A percentile compares a stretch with the other conserved stretches of the same genome.
Evolutionary conservation across 2,329 filamentous ascomycete genomes (phyloP).

Genomic region (Fusarium illudens): DNA sequence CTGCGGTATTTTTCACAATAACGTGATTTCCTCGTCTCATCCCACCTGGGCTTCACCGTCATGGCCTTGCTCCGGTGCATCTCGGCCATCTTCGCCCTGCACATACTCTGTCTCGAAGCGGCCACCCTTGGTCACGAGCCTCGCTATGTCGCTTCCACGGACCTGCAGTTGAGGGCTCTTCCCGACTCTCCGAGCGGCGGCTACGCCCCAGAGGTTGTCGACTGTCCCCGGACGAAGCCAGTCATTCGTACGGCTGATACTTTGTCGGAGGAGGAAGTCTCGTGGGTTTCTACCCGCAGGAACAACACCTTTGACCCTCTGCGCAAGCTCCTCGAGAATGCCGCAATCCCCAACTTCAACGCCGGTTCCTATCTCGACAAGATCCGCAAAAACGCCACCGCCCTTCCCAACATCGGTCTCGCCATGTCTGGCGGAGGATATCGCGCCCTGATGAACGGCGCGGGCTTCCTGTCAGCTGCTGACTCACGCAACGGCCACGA

Average conservation of each 20-base stretch:
- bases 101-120: background rate
- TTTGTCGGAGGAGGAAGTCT: constrained; percentile 73
- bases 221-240: constrained; percentile 74
- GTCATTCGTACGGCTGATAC: constrained; percentile 67
- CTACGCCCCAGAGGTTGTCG: constrained; percentile 73
- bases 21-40: background rate
- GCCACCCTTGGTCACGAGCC: background rate
- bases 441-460: constrained; percentile 81
- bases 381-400: constrained; percentile 35
- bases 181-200: constrained; percentile 46
- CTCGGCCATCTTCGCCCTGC: background rate
- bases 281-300: constrained; percentile 76
- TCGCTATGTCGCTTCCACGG: background rate
- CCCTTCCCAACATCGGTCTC: constrained; percentile 70
- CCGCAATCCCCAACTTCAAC: constrained; percentile 79
- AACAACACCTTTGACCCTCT: constrained; percentile 77
- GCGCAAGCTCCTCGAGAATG: constrained; percentile 72
- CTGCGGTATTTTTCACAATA: background rate
- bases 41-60: background rate
- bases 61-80: background rate
- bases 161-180: background rate
- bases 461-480: constrained; percentile 78
- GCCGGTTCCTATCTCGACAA: constrained; percentile 69
- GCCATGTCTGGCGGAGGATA: constrained; percentile 86
- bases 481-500: constrained; percentile 65